phyloP scores from a whole-genome alignment of 2,329 filamentous ascomycete genomes.

The Raffaelea albimanens region DNA sequence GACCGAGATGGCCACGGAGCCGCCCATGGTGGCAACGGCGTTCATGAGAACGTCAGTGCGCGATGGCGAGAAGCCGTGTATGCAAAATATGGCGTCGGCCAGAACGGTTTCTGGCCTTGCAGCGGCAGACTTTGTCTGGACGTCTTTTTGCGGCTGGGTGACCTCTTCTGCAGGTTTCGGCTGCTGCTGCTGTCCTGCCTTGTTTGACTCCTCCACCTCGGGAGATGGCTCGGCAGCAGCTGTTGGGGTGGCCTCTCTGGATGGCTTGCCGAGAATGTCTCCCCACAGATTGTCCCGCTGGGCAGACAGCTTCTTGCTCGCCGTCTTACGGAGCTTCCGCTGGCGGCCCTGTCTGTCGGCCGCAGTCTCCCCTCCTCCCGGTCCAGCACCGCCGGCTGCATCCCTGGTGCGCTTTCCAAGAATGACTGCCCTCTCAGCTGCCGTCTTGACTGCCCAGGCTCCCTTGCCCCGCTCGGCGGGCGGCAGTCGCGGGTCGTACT shows the following conservation, averaged over 20 bases:
- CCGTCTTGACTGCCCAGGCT: slow-evolving; percentile 56
- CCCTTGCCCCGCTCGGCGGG: slow-evolving; percentile 63
- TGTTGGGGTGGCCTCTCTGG: neutral
- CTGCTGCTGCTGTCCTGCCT: neutral
- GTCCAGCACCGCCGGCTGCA: slow-evolving; percentile 20
- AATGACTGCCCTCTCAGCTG: slow-evolving; percentile 27
- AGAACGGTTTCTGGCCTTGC: too few species aligned
- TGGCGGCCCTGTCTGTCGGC: slow-evolving; percentile 48
- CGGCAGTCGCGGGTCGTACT: slow-evolving; percentile 69
- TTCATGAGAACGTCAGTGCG: slow-evolving; percentile 39
- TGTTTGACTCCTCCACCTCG: too few species aligned
- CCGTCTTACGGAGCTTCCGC: slow-evolving; percentile 77
- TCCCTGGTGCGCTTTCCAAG: slow-evolving; percentile 53
- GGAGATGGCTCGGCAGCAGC: neutral
- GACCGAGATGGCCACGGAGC: slow-evolving; percentile 31
- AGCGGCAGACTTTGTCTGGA: too few species aligned
- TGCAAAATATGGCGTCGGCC: slow-evolving; percentile 45
- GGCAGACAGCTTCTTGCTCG: slow-evolving; percentile 71
- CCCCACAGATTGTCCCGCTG: slow-evolving; percentile 85
- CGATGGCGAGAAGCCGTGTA: slow-evolving; percentile 47
- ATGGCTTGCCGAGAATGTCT: slow-evolving; percentile 58
- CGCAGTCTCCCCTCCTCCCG: too few species aligned
- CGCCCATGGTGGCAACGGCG: slow-evolving; percentile 38
- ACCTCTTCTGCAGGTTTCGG: neutral
- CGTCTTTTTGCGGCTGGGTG: neutral